Evolutionary conservation across 164 flowering plant species (phyloP).

Genomic region (Dillenia suffruticosa): DNA sequence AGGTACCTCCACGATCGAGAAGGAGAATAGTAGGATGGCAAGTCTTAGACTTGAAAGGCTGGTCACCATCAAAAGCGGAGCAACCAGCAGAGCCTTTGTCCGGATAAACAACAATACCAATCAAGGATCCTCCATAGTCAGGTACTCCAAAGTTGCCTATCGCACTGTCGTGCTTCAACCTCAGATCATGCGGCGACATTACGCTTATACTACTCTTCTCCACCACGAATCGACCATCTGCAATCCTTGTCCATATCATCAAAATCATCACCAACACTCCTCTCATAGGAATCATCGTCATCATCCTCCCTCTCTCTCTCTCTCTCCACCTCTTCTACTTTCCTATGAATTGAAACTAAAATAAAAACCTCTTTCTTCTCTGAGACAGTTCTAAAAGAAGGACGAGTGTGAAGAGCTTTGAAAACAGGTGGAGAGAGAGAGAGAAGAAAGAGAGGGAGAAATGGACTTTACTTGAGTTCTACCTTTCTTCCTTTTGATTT

Average conservation of each 20-base stretch:
- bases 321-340: neutral
- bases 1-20: slow-evolving; percentile 88
- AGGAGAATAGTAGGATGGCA: slow-evolving; percentile 60
- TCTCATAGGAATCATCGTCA: slow-evolving; percentile 17
- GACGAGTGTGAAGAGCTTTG: slow-evolving; percentile 6
- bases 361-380: neutral
- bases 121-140: slow-evolving; percentile 70
- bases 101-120: slow-evolving; percentile 68
- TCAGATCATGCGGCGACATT: slow-evolving; percentile 35
- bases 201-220: slow-evolving; percentile 77
- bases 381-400: neutral
- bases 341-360: neutral
- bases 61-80: slow-evolving; percentile 31
- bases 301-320: neutral
- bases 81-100: slow-evolving; percentile 39
- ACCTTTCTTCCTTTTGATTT: neutral
- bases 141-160: slow-evolving; percentile 91
- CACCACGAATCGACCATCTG: slow-evolving; percentile 46
- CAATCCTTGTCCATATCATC: slow-evolving; percentile 2
- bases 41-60: slow-evolving; percentile 42
- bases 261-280: slow-evolving; percentile 7
- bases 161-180: slow-evolving; percentile 58
- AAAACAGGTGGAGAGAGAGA: slow-evolving; percentile 11
- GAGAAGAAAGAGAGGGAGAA: slow-evolving; percentile 6
- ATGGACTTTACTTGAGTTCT: neutral